These are phyloP conservation scores for Trichoderma arundinaceum DNA, from an alignment of 2,329 filamentous ascomycete genomes.

Conservation along the genomic window DNA sequence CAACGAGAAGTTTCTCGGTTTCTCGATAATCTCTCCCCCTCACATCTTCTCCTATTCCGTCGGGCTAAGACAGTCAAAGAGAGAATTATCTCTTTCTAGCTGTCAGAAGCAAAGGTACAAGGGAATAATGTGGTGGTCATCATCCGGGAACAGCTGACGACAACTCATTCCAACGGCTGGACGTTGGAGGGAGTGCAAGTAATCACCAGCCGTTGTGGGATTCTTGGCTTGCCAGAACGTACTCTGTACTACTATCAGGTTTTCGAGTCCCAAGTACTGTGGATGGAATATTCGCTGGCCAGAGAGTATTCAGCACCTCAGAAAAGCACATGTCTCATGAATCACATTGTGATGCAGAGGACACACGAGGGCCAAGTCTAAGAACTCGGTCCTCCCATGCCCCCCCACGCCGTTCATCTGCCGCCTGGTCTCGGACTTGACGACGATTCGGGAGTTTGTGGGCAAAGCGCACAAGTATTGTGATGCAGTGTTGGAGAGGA, in stretches of 20 bases:
- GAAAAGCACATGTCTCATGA: conserved; percentile 1
- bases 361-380: background rate
- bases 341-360: conserved; percentile 12
- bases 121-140: background rate
- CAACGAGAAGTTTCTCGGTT: background rate
- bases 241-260: background rate
- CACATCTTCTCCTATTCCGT: background rate
- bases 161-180: background rate
- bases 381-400: background rate
- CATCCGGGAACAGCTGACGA: background rate
- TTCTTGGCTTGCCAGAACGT: background rate
- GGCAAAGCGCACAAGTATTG: background rate
- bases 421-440: background rate
- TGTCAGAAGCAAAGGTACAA: background rate
- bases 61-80: background rate
- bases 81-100: background rate
- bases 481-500: background rate
- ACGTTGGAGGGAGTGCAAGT: conserved; percentile 1
- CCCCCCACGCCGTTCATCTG: conserved; percentile 13
- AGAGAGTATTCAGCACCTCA: background rate
- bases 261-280: background rate
- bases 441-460: background rate
- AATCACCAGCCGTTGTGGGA: background rate
- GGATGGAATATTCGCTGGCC: background rate
- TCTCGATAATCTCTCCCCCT: background rate